These are phyloP conservation scores for Pleurotus ostreatus DNA, from an alignment of 768 basidiomycete species.

Conservation along the genomic window DNA sequence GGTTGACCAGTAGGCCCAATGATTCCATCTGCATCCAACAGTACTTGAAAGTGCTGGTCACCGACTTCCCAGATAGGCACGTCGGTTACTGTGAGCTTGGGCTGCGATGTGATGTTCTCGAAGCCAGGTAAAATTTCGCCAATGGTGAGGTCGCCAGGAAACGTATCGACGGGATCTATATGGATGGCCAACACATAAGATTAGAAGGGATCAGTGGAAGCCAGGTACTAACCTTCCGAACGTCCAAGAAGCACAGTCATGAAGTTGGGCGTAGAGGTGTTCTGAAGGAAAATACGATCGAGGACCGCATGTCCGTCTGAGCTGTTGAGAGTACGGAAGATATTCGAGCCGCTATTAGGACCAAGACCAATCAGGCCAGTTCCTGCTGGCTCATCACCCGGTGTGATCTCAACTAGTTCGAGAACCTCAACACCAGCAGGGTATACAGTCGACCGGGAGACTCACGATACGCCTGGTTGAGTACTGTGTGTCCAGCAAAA, in stretches of 20 bases:
- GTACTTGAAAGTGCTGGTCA: constrained; percentile 16
- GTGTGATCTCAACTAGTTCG: constrained; percentile 10
- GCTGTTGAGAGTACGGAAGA: constrained; percentile 8
- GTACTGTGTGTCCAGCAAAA: constrained; percentile 17
- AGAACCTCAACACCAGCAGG: neutral
- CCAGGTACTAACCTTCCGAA: neutral
- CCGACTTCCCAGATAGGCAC: constrained; percentile 8
- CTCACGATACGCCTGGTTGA: constrained; percentile 17
- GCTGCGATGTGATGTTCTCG: constrained; percentile 13
- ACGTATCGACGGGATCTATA: neutral
- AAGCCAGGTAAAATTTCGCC: constrained; percentile 15
- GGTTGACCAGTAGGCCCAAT: constrained; percentile 20
- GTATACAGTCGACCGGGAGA: neutral
- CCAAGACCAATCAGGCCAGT: constrained; percentile 20
- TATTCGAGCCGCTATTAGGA: constrained; percentile 14
- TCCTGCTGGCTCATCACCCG: constrained; percentile 4
- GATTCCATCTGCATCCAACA: constrained; percentile 14
- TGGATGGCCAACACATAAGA: neutral
- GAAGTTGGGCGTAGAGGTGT: constrained; percentile 19
- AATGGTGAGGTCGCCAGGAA: constrained; percentile 18
- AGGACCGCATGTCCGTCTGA: constrained; percentile 14
- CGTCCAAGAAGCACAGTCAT: constrained; percentile 16
- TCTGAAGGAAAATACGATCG: constrained; percentile 20
- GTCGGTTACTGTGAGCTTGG: constrained; percentile 16
- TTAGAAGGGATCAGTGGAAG: neutral